Evolutionary conservation across 225 moss, liverwort and hornwort genomes (phyloP).

Genomic region (Marchantia paleacea): DNA sequence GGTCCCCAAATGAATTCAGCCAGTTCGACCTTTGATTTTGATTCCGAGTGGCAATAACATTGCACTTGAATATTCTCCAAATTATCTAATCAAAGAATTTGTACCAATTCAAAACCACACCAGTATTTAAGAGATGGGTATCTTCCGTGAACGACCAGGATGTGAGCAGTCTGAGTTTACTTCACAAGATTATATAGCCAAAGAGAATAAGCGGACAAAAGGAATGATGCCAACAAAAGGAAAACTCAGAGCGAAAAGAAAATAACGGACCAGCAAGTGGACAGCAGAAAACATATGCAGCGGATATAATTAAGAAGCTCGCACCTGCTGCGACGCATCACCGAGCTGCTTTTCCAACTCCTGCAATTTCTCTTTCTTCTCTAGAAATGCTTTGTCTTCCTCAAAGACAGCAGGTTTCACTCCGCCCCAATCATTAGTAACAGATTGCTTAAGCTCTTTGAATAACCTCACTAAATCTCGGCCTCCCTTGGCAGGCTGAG

Average conservation of each 20-base stretch:
- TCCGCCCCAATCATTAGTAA: slow-evolving; percentile 95
- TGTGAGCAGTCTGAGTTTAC: neutral
- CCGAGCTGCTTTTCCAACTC: slow-evolving; percentile 89
- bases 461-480: slow-evolving; percentile 89
- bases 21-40: neutral
- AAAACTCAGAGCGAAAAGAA: neutral
- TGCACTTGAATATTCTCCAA: too few species aligned
- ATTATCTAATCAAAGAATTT: too few species aligned
- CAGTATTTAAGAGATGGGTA: too few species aligned
- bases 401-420: slow-evolving; percentile 75
- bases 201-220: neutral
- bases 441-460: slow-evolving; percentile 92
- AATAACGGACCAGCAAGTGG: neutral
- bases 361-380: slow-evolving; percentile 81
- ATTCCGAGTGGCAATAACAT: neutral
- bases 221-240: neutral
- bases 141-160: neutral
- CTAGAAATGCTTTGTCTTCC: slow-evolving; percentile 84
- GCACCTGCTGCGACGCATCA: slow-evolving; percentile 96
- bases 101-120: too few species aligned
- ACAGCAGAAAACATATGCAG: neutral
- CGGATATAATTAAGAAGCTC: neutral
- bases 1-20: neutral
- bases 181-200: neutral
- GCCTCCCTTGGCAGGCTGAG: slow-evolving; percentile 81